A percentile compares a stretch with the other conserved stretches of the same genome.
Conservation (phyloP, 192 early-diverging fungal species). For the Jimgerdemannia lactiflua region DNA sequence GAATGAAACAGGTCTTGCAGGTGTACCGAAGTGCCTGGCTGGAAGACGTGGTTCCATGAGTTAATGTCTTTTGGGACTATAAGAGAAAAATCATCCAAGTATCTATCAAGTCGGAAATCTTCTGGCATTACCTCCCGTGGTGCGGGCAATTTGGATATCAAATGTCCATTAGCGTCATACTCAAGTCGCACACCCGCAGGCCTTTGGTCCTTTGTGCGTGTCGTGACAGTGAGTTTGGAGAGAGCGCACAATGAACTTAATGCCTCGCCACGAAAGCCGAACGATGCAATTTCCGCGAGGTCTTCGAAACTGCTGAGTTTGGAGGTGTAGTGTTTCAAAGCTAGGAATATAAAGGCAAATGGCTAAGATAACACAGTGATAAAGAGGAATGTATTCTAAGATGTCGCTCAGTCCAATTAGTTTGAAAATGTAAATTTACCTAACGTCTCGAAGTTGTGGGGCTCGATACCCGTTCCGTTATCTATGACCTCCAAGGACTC, state of each 20-base stretch:
- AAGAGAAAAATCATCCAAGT: neutral
- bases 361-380: neutral
- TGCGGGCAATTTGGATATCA: slow-evolving; percentile 39
- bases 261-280: slow-evolving; percentile 96
- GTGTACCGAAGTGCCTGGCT: slow-evolving; percentile 76
- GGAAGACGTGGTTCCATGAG: no score
- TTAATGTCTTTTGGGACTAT: no score
- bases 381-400: no score
- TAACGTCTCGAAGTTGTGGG: slow-evolving; percentile 58
- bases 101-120: slow-evolving; percentile 1
- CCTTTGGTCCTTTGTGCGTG: slow-evolving; percentile 53
- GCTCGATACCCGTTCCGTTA: slow-evolving; percentile 82
- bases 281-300: slow-evolving; percentile 68
- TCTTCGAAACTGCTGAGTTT: slow-evolving; percentile 82
- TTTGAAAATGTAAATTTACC: no score
- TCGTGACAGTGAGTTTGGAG: slow-evolving; percentile 62
- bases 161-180: slow-evolving; percentile 62
- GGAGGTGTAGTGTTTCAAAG: slow-evolving; percentile 87
- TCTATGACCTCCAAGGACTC: slow-evolving; percentile 76
- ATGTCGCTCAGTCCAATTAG: no score
- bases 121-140: slow-evolving; percentile 46
- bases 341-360: slow-evolving; percentile 30
- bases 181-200: slow-evolving; percentile 66
- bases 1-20: slow-evolving; percentile 74
- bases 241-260: slow-evolving; percentile 85